These are phyloP conservation scores for Saccharomycopsis capsularis DNA, from an alignment of 805 yeast genomes.

Conservation along the genomic window DNA sequence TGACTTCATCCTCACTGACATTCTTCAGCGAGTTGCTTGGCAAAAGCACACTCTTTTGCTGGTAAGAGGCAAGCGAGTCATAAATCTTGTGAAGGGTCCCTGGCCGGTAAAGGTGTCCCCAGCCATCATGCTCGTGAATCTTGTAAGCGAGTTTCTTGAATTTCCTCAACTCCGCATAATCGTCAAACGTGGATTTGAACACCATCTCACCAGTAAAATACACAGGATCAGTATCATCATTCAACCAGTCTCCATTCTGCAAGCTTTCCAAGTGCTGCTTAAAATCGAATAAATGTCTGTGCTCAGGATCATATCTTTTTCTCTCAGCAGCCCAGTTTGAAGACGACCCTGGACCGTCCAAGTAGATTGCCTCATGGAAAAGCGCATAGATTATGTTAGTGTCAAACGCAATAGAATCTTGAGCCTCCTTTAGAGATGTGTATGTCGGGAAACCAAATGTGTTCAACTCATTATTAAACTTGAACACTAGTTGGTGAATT, in stretches of 20 bases:
- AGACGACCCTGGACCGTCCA: slow-evolving; percentile 34
- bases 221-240: slow-evolving; percentile 24
- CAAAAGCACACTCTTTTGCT: slow-evolving; percentile 6
- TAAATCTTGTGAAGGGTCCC: slow-evolving; percentile 23
- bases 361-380: slow-evolving; percentile 53
- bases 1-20: slow-evolving; percentile 12
- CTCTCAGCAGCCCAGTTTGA: slow-evolving; percentile 47
- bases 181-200: slow-evolving; percentile 43
- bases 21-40: slow-evolving; percentile 1
- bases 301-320: slow-evolving; percentile 25
- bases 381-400: slow-evolving; percentile 49
- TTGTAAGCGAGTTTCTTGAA: slow-evolving; percentile 35
- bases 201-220: slow-evolving; percentile 54
- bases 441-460: slow-evolving; percentile 34
- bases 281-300: slow-evolving; percentile 26
- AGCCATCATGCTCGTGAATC: slow-evolving; percentile 30
- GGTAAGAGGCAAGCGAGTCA: slow-evolving; percentile 7
- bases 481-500: slow-evolving; percentile 39
- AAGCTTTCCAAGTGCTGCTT: slow-evolving; percentile 1
- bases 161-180: slow-evolving; percentile 36
- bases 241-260: slow-evolving; percentile 15
- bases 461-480: slow-evolving; percentile 35
- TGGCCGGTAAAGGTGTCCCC: slow-evolving; percentile 26
- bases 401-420: slow-evolving; percentile 38
- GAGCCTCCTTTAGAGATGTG: slow-evolving; percentile 30